Base-by-base conservation (phyloP, 768 basidiomycete species). In the Leucosporidium creatinivorum region DNA sequence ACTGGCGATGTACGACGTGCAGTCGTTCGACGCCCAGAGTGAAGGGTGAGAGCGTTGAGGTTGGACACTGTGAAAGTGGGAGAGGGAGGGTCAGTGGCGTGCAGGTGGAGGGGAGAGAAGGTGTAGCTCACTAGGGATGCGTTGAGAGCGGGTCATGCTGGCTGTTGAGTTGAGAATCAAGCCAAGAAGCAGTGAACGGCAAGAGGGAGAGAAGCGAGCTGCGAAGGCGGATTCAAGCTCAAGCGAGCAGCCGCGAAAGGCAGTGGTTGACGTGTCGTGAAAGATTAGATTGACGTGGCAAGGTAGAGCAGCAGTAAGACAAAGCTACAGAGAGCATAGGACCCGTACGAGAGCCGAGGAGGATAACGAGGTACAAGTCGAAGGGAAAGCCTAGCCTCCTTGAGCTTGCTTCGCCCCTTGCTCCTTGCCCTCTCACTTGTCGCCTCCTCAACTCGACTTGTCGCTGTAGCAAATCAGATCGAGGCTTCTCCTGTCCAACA, bases 1-100 rank as follows among this genome's bases (percentile, higher is more conserved):
- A 94, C 81, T 15, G 91, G 83, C 26, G 79, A 77, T 3, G 85
- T 85, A 67, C 92, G 83, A 39, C 88, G 83, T 4, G 86, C 81
- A 31, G 80, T 76, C 3, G 93, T 93, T n/a, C 82, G 71, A 49
- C 81, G 78, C 70, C 83, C 85, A 57, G 86, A 82, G 80, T 89
- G 88, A 77, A 94, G 88, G 1, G 87, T 91, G 68, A 96, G 80
- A 23, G 91, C 81, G 12, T 83, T 81, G 66, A 96, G 89, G 65
- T 81, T 83, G 2, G 36, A 49, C 47, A 67, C 69, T 70, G 56
- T 1, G 3, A n/a, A n/a, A 1, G 28, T 3, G 12, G 1, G 39
- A 33, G 18, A 44, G 33, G 7, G n/a, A n/a, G n/a, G 25, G 57
- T n/a, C 3, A n/a, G 57, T 36, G 31, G 23, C 36, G 33, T 39